A percentile compares a stretch with the other conserved stretches of the same genome.
These are phyloP conservation scores for Pseudopithomyces chartarum DNA, from an alignment of 2,329 filamentous ascomycete genomes.

Conservation along the genomic window DNA sequence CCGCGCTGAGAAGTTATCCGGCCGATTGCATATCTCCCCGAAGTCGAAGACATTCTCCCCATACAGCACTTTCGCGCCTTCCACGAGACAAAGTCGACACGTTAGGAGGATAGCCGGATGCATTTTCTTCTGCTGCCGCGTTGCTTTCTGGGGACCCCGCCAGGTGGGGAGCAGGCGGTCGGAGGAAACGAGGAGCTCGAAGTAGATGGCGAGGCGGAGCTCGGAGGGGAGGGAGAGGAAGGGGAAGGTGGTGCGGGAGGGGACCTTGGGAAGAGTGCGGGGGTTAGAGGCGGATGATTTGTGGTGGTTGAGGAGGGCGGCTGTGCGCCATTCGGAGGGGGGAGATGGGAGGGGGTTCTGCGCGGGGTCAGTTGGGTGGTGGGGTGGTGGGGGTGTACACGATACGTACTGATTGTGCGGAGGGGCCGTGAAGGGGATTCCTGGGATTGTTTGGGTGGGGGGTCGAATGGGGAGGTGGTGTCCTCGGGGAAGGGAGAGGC, in stretches of 20 bases:
- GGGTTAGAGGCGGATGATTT: conserved; percentile 1
- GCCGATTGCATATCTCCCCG: conserved; percentile 13
- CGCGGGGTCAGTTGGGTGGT: background rate
- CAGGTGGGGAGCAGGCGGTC: conserved; percentile 14
- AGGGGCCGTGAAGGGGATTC: background rate
- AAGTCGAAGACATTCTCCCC: conserved; percentile 25
- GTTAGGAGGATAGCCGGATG: conserved; percentile 14
- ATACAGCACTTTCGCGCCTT: conserved; percentile 17
- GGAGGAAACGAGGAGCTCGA: conserved; percentile 19
- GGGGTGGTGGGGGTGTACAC: background rate
- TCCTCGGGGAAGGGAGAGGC: background rate
- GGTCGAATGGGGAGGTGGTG: background rate
- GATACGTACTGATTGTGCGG: background rate
- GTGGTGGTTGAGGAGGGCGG: conserved; percentile 5
- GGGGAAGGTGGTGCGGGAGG: conserved; percentile 9
- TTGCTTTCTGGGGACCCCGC: conserved; percentile 12
- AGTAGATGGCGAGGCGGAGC: conserved; percentile 16
- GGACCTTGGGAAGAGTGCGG: background rate
- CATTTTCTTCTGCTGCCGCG: conserved; percentile 16
- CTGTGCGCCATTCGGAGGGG: conserved; percentile 3
- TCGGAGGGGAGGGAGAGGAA: conserved; percentile 18
- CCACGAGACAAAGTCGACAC: conserved; percentile 10
- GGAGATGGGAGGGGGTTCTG: background rate
- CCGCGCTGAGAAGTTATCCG: conserved; percentile 5
- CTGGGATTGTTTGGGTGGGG: too few relatives aligned